Evolutionary conservation across 768 basidiomycete genomes (phyloP), one percentile per base, ranked within the genome.

Genomic region (Phanerochaete sordida): DNA sequence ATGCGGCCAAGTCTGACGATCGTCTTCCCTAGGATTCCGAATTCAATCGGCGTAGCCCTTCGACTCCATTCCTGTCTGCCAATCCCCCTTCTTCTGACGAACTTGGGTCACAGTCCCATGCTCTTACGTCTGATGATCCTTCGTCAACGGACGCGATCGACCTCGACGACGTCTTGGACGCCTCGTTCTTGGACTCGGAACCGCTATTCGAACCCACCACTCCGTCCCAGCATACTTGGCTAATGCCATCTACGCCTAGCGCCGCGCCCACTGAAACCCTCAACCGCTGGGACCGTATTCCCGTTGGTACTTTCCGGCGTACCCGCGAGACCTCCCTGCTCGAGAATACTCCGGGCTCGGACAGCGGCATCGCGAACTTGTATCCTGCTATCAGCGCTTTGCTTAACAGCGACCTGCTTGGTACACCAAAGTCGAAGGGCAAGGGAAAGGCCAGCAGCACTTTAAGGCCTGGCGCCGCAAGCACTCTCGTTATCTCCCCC

Each of bases 121-220:
- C 72, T 49, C 71, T 69, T 51, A 70, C 70, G 37, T 72, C 73
- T 19, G 71, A 77, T 3, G 75, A 77, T 15, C 69, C 74, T 26
- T 68, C 71, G 27, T 75, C 80, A 26, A 73, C 83, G 15, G 81
- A 85, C 60, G 76, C 83, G 12, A 83, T 88, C 46, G 80, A 82
- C 61, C 79, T 93, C 23, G 84, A 90, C 65, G 91, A 93, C 65
- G 90, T 93, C 19, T 77, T 93, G 35, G 88, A 93, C 58, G 79
- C 85, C 0, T 86, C 90, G 0, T 84, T 88, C 72, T 75, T 91
- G 21, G 85, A 85, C 64, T 78, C 81, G 0, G 86, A 86, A 52
- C 63, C 60, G 23, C 27, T 54, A 16, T 57, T 49, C 35, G 55
- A 56, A 30, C 45, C 54, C 13, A 50, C 58, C 33, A 24, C 31